Percentiles rank a stretch among this genome's conserved stretches.
These are phyloP conservation scores for Hypsizygus marmoreus DNA, from an alignment of 768 basidiomycete species.

Conservation along the genomic window DNA sequence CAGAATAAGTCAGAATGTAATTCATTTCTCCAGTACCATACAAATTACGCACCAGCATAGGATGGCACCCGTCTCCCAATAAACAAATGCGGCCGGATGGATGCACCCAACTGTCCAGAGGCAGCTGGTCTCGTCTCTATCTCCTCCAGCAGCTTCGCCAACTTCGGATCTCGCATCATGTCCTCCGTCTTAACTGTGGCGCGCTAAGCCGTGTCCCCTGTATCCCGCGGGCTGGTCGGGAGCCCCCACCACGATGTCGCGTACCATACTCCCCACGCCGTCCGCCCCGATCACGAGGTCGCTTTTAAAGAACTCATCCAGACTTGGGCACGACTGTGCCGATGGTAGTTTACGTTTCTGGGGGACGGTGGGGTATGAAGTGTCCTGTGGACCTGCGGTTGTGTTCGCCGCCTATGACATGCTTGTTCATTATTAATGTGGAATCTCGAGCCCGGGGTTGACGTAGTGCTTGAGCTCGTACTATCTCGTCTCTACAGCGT, in stretches of 20 bases:
- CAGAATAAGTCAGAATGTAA: neutral
- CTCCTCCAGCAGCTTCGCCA: constrained; percentile 49
- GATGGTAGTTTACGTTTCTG: too few species aligned
- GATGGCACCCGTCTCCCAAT: constrained; percentile 59
- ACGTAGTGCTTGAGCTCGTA: too few species aligned
- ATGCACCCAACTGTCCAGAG: constrained; percentile 53
- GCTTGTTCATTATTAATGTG: too few species aligned
- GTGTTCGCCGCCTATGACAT: too few species aligned
- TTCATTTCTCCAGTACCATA: too few species aligned
- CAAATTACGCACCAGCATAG: constrained; percentile 51
- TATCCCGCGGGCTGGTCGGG: constrained; percentile 47
- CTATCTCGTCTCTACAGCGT: too few species aligned
- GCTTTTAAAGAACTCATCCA: constrained; percentile 41
- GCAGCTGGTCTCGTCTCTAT: constrained; percentile 54
- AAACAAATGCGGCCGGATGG: constrained; percentile 41
- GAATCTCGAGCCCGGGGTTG: too few species aligned
- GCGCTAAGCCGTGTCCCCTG: constrained; percentile 67
- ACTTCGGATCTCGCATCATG: constrained; percentile 52
- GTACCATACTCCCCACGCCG: constrained; percentile 50
- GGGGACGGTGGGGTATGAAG: too few species aligned
- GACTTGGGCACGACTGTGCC: constrained; percentile 44
- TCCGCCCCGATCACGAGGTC: constrained; percentile 53
- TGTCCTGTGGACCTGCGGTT: too few species aligned
- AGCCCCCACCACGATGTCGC: constrained; percentile 50
- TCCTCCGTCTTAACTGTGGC: constrained; percentile 47